These are phyloP conservation scores for Globisporangium acanthophoron DNA, from an alignment of 352 stramenopile genomes.

Conservation along the genomic window DNA sequence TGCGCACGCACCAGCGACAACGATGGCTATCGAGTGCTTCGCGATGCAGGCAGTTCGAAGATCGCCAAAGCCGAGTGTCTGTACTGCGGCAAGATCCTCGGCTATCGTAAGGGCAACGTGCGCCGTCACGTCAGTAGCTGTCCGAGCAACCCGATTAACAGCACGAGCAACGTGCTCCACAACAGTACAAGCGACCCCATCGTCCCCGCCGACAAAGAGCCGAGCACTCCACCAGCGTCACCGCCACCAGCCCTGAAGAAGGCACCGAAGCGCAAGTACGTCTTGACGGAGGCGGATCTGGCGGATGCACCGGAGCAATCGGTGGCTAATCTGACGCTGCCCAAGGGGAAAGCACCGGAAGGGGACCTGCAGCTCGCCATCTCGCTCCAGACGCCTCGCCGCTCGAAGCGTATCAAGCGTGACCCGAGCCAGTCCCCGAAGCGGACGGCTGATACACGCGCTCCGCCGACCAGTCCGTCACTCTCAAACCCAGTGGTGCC, in stretches of 20 bases:
- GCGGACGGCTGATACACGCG: neutral
- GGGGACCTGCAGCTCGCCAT: neutral
- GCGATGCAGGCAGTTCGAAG: neutral
- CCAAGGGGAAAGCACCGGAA: neutral
- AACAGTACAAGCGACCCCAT: too few species aligned
- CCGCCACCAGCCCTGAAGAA: neutral
- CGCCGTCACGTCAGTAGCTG: neutral
- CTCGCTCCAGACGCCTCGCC: slow-evolving; percentile 4
- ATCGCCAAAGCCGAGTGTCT: slow-evolving; percentile 15
- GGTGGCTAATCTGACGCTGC: neutral
- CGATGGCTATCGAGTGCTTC: neutral
- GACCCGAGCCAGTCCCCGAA: slow-evolving; percentile 5
- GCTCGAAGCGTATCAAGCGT: slow-evolving; percentile 8
- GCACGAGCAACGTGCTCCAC: too few species aligned
- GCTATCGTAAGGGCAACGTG: neutral
- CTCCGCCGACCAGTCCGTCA: neutral
- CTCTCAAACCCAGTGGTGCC: neutral
- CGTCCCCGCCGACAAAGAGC: too few species aligned
- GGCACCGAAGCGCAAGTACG: slow-evolving; percentile 3
- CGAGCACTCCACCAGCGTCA: neutral
- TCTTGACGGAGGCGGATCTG: neutral
- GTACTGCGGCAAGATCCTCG: neutral
- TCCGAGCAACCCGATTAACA: neutral
- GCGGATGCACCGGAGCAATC: neutral
- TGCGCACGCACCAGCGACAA: neutral